Conservation (phyloP, 257 asterid genomes). For the Eustoma russellianum region DNA sequence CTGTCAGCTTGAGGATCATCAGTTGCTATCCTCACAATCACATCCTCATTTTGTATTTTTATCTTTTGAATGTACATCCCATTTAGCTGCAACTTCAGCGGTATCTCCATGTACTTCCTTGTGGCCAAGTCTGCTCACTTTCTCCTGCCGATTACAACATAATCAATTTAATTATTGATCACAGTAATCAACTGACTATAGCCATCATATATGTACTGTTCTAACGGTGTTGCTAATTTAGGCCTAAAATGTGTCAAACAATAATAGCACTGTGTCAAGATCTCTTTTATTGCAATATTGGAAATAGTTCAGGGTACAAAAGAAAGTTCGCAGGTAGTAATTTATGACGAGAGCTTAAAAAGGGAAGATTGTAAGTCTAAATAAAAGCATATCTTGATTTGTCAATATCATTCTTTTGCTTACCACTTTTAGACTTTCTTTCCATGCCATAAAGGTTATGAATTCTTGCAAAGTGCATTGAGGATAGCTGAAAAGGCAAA, state of each 20-base stretch:
- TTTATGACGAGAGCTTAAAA: no score
- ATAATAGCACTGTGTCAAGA: no score
- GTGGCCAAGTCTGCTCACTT: background rate
- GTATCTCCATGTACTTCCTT: background rate
- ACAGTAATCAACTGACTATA: background rate
- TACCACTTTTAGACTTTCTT: no score
- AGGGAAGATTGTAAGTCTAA: no score
- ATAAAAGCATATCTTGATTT: no score
- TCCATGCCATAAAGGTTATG: background rate
- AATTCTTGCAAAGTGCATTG: background rate
- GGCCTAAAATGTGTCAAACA: no score
- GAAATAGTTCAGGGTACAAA: background rate
- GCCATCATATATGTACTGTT: background rate
- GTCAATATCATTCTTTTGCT: no score
- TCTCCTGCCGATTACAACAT: slow-evolving; percentile 1
- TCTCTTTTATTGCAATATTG: background rate
- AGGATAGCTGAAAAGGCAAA: background rate
- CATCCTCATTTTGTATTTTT: slow-evolving; percentile 1
- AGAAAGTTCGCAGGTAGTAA: background rate
- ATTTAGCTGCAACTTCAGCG: background rate
- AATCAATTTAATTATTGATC: background rate
- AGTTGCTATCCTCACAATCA: slow-evolving; percentile 6
- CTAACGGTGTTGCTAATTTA: background rate
- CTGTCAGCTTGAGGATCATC: slow-evolving; percentile 1
- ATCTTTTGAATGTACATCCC: background rate